Base-by-base conservation (phyloP, 2,329 filamentous ascomycete genomes). In the Microcera coccophila region DNA sequence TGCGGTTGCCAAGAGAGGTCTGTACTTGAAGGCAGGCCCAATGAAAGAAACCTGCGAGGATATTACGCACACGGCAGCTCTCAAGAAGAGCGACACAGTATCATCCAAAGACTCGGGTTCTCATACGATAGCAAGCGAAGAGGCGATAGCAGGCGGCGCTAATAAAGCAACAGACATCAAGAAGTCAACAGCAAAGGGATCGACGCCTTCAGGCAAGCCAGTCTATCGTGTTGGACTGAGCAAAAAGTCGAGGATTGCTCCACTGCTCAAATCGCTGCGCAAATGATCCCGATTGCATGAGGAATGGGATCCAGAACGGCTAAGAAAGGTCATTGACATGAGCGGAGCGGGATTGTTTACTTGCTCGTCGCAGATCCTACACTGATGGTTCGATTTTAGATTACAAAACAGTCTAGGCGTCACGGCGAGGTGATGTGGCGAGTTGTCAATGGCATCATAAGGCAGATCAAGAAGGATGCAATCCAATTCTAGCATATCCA, bases 211-310 rank as follows among this genome's bases (percentile, higher is more conserved):
- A 17, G 54, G 54, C 12, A 74, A 70, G 47, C 71, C 72, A 14
- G 49, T 68, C 14, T 75, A 72, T 48, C 66, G 75, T 14, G 73
- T 78, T 41, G 75, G 75, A 3, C 58, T 78, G 50, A 78, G 74
- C 62, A 76, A 69, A 57, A 66, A 60, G 53, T 68, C 68, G 15
- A 65, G 70, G 44, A 76, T 78, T 46, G 72, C 74, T 26, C 73
- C 75, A 20, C 56, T 78, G 40, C 61, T 78, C 19, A 77, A 78
- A 58, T 66, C 66, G 17, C 49, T 77, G 40, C 69, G 66, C 42
- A 76, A 75, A 54, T 61, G 48, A 55, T 40, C 20, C 19, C 22
- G 22, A 32, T 3, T 17, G 16, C 16, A 35, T 21, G 10, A 14
- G 12, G 17, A 12, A 12, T 26, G 7, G 12, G 33, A n/a, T 22